Base-by-base conservation (phyloP, 2,329 filamentous ascomycete species). In the Colletotrichum ledebouriae region DNA sequence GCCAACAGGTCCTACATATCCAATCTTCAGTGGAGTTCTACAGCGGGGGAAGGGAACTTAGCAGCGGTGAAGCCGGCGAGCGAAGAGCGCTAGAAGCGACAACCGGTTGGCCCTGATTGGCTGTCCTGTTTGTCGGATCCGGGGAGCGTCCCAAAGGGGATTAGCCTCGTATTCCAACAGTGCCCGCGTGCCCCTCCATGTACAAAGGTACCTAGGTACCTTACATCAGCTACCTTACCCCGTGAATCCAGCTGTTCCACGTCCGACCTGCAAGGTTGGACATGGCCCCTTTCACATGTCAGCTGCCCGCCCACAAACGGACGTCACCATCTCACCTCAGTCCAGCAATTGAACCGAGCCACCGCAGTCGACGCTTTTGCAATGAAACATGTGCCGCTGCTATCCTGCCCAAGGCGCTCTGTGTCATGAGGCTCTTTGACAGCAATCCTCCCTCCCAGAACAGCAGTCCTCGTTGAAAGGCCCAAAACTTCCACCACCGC, bases 331-430 rank as follows among this genome's bases (percentile, higher is more conserved):
- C 61, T 46, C 62, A 66, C 61, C 55, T 60, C 49, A 49, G 61
- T 63, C 66, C 66, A 69, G 61, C 55, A 59, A 66, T 57, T 69
- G 66, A 69, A 66, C 66, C 66, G 66, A 69, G 66, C 55, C 55
- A 58, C 64, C 64, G 33, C 47, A 67, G 42, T 50, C 42, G 44
- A 34, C 58, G 46, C 56, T 33, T 52, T 60, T 25, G 56, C 47
- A 44, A 60, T 66, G 66, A 66, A 69, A 69, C 66, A 69, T 69
- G 66, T 69, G 66, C 66, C 61, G 55, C 49, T 42, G 37, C 22
- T 60, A 69, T 62, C 62, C 63, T 56, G 61, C 17, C 37, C 25
- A 34, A 42, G 42, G 29, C 49, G 25, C 29, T 6, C 47, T 59
- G 39, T 59, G 52, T 46, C 55, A 50, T 55, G 50, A 52, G 56